These are phyloP conservation scores for Cyberlindnera subsufficiens DNA, from an alignment of 805 yeast genomes.

Conservation along the genomic window DNA sequence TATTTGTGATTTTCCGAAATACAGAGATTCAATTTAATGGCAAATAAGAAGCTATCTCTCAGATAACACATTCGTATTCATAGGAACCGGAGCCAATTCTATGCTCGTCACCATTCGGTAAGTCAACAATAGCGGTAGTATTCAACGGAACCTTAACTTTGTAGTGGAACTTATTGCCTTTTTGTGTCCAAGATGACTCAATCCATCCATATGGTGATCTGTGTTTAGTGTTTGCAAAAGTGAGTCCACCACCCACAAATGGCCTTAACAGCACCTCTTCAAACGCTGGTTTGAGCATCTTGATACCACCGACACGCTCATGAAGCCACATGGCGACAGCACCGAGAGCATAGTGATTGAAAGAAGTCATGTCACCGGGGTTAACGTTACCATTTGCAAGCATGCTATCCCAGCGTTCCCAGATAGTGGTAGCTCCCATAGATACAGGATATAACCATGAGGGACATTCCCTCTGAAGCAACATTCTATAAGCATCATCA, in stretches of 20 bases:
- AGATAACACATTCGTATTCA: neutral
- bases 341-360: slow-evolving; percentile 18
- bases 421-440: slow-evolving; percentile 17
- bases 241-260: slow-evolving; percentile 12
- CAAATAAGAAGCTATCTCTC: too few species aligned
- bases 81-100: slow-evolving; percentile 8
- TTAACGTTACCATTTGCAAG: slow-evolving; percentile 15
- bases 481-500: slow-evolving; percentile 13
- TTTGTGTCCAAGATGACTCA: slow-evolving; percentile 10
- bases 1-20: too few species aligned
- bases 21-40: too few species aligned
- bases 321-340: slow-evolving; percentile 18
- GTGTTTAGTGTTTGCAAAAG: slow-evolving; percentile 9
- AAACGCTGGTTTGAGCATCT: slow-evolving; percentile 6
- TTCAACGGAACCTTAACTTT: slow-evolving; percentile 12
- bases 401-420: slow-evolving; percentile 19
- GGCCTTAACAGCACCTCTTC: slow-evolving; percentile 10
- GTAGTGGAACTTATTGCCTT: slow-evolving; percentile 5
- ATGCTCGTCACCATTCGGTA: slow-evolving; percentile 9
- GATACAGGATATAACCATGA: slow-evolving; percentile 17
- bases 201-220: slow-evolving; percentile 14
- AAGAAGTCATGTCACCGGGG: slow-evolving; percentile 18
- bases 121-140: slow-evolving; percentile 7
- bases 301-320: slow-evolving; percentile 16
- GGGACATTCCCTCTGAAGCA: slow-evolving; percentile 9